Evolutionary conservation across 768 basidiomycete species (phyloP).

Genomic region (Omphalotus guepiniiformis): DNA sequence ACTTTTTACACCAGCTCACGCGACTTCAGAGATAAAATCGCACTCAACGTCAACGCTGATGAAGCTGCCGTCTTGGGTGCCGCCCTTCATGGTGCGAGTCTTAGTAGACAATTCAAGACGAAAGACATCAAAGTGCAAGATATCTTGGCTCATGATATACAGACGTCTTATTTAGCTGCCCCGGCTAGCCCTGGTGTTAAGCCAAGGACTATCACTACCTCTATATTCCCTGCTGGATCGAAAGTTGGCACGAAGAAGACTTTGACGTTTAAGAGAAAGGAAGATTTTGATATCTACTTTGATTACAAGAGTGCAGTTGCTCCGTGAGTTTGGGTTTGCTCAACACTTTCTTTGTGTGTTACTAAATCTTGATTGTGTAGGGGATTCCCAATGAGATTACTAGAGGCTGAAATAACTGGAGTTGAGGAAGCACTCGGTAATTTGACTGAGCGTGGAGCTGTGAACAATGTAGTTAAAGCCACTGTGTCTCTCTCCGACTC

Average conservation of each 20-base stretch:
- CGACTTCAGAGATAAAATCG: constrained; percentile 65
- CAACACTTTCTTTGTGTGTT: neutral
- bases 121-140: constrained; percentile 89
- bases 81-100: constrained; percentile 84
- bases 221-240: constrained; percentile 74
- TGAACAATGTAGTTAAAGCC: constrained; percentile 84
- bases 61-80: constrained; percentile 95
- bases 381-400: constrained; percentile 68
- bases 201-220: constrained; percentile 67
- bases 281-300: constrained; percentile 77
- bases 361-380: constrained; percentile 28
- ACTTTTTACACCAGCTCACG: neutral
- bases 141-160: constrained; percentile 66
- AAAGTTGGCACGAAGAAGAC: constrained; percentile 83
- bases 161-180: constrained; percentile 73
- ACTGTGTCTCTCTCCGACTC: constrained; percentile 81
- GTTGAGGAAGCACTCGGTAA: constrained; percentile 76
- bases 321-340: constrained; percentile 43
- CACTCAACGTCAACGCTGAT: constrained; percentile 94
- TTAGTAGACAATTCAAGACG: constrained; percentile 90
- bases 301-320: constrained; percentile 64
- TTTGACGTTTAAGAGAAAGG: constrained; percentile 77
- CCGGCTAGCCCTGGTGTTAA: constrained; percentile 41
- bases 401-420: constrained; percentile 68
- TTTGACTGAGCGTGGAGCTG: constrained; percentile 75